A percentile compares a stretch with the other conserved stretches of the same genome.
These are phyloP conservation scores for Tetrapisispora nanseiensis DNA, from an alignment of 805 yeast genomes.

Conservation along the genomic window DNA sequence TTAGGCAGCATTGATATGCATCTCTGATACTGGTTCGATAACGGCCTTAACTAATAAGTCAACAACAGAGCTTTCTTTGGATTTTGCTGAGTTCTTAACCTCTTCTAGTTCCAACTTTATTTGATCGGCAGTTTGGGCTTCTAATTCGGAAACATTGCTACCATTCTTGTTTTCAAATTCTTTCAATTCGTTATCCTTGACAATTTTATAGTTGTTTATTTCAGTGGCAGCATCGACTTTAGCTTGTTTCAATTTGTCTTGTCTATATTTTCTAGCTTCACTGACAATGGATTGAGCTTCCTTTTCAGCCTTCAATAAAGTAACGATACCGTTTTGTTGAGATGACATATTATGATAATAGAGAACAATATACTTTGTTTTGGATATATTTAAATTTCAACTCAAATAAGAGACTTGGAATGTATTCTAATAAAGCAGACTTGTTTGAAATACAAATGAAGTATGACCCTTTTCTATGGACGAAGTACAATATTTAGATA, in stretches of 20 bases:
- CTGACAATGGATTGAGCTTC: conserved; percentile 95
- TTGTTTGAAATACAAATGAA: no score
- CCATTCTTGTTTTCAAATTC: conserved; percentile 63
- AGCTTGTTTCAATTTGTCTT: conserved; percentile 80
- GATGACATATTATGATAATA: conserved; percentile 10
- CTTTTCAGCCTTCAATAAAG: conserved; percentile 65
- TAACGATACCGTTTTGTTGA: conserved; percentile 30
- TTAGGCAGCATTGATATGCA: conserved; percentile 61
- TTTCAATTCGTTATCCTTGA: conserved; percentile 75
- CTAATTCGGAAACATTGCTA: conserved; percentile 40
- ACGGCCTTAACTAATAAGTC: conserved; percentile 73
- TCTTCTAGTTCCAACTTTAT: conserved; percentile 61
- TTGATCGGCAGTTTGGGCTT: conserved; percentile 64
- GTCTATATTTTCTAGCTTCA: conserved; percentile 78
- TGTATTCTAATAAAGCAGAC: no score
- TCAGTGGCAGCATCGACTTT: conserved; percentile 87
- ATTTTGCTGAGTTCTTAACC: conserved; percentile 54
- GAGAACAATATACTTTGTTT: not conserved
- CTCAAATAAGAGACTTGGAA: no score
- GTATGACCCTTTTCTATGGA: no score
- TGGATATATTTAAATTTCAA: no score
- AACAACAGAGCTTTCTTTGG: conserved; percentile 58
- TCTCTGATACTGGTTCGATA: conserved; percentile 66
- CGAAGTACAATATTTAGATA: no score
- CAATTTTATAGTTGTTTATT: conserved; percentile 72